phyloP scores from a whole-genome alignment of 169 alveolate species.

The Sarcocystis neurona region DNA sequence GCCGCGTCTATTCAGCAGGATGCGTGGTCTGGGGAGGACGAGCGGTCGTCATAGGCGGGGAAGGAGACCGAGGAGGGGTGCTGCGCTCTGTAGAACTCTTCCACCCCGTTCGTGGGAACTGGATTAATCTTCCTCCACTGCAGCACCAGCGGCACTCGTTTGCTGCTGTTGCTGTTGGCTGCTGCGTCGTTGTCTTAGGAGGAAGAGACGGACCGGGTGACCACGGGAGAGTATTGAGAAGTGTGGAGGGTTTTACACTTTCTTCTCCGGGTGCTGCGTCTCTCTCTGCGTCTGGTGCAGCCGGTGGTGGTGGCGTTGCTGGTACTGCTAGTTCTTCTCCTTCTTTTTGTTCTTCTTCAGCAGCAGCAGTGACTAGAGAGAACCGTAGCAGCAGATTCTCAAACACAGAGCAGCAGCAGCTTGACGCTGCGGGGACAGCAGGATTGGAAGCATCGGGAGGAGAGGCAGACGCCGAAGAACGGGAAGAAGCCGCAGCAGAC shows the following conservation, averaged over 20 bases:
- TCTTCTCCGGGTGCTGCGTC: neutral
- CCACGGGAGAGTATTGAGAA: conserved; percentile 15
- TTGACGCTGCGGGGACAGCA: neutral
- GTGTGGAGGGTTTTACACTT: neutral
- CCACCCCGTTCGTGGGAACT: conserved; percentile 17
- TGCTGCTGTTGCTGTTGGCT: conserved; percentile 16
- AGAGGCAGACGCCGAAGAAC: neutral
- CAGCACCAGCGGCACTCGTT: conserved; percentile 39
- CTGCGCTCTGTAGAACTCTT: conserved; percentile 4
- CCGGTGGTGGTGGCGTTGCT: neutral
- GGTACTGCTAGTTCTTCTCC: neutral
- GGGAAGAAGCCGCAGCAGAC: neutral
- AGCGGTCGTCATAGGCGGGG: conserved; percentile 25
- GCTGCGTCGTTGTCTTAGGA: neutral
- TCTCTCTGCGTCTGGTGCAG: too few species aligned
- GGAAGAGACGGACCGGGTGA: conserved; percentile 19
- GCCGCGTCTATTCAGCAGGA: conserved; percentile 1
- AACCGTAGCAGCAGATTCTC: neutral
- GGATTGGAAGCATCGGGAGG: neutral
- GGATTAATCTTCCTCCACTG: conserved; percentile 22
- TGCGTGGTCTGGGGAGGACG: conserved; percentile 32
- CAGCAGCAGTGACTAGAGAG: neutral
- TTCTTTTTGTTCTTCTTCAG: neutral
- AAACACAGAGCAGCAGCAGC: neutral
- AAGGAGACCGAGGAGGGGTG: conserved; percentile 9